Conservation (phyloP, 1,284 basidiomycete species). For the Naganishia sp. region DNA sequence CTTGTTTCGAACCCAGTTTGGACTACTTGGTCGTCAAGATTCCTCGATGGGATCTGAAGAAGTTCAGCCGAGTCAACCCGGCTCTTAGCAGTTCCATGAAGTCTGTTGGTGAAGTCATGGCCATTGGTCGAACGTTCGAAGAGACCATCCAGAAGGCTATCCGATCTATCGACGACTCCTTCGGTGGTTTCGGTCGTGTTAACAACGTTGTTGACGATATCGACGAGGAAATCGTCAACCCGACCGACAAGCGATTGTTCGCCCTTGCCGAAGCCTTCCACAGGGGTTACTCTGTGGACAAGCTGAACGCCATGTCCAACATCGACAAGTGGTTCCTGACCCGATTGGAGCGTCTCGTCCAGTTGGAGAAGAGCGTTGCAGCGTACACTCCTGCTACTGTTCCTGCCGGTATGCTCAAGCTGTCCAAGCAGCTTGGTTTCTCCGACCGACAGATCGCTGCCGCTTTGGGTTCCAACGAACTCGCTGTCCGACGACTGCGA, state of each 20-base stretch:
- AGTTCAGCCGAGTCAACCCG: constrained; percentile 88
- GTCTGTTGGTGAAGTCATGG: constrained; percentile 99
- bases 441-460: constrained; percentile 86
- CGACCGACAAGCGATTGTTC: constrained; percentile 58
- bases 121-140: constrained; percentile 95
- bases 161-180: constrained; percentile 90
- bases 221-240: constrained; percentile 55
- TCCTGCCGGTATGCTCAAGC: constrained; percentile 67
- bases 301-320: constrained; percentile 94
- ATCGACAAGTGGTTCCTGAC: constrained; percentile 98
- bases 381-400: constrained; percentile 70
- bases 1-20: constrained; percentile 96
- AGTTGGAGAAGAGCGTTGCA: constrained; percentile 72
- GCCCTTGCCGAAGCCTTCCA: constrained; percentile 58
- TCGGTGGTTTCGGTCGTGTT: constrained; percentile 87
- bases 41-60: constrained; percentile 97
- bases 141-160: constrained; percentile 99
- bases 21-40: constrained; percentile 99
- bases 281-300: constrained; percentile 87
- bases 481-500: constrained; percentile 81
- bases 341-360: constrained; percentile 77
- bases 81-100: constrained; percentile 94
- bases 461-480: constrained; percentile 80
- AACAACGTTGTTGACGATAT: constrained; percentile 61
- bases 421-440: constrained; percentile 94